Conservation (phyloP, 805 yeast species). For the Clavispora fructus region DNA sequence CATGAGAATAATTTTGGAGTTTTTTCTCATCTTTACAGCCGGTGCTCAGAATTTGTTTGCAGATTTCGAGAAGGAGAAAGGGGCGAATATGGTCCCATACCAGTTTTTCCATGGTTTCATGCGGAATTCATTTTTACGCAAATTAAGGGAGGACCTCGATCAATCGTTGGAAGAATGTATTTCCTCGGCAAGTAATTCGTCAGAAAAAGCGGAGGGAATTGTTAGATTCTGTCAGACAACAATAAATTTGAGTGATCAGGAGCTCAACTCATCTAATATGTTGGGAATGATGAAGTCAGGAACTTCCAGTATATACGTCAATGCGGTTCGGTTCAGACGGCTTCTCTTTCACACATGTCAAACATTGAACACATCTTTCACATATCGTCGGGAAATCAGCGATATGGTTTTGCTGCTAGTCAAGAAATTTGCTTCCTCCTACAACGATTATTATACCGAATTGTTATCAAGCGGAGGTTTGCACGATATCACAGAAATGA, state of each 20-base stretch:
- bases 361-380: conserved; percentile 54
- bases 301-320: conserved; percentile 24
- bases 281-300: neutral
- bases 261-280: neutral
- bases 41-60: conserved; percentile 40
- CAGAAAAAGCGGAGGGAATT: neutral
- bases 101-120: conserved; percentile 60
- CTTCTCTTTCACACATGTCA: conserved; percentile 46
- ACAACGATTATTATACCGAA: conserved; percentile 29
- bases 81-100: conserved; percentile 17
- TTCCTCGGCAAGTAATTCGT: conserved; percentile 1
- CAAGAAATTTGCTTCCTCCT: conserved; percentile 30
- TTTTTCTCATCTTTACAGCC: conserved; percentile 63
- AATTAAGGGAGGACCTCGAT: conserved; percentile 52
- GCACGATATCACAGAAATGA: conserved; percentile 14
- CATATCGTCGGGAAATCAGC: conserved; percentile 55
- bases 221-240: conserved; percentile 8
- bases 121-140: conserved; percentile 58
- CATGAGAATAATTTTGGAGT: conserved; percentile 73
- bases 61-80: conserved; percentile 10
- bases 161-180: conserved; percentile 44
- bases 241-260: conserved; percentile 3
- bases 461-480: conserved; percentile 29
- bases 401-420: conserved; percentile 36
- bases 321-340: conserved; percentile 43